Base-by-base conservation (phyloP, 805 yeast genomes). In the Candida dajiaensis region DNA sequence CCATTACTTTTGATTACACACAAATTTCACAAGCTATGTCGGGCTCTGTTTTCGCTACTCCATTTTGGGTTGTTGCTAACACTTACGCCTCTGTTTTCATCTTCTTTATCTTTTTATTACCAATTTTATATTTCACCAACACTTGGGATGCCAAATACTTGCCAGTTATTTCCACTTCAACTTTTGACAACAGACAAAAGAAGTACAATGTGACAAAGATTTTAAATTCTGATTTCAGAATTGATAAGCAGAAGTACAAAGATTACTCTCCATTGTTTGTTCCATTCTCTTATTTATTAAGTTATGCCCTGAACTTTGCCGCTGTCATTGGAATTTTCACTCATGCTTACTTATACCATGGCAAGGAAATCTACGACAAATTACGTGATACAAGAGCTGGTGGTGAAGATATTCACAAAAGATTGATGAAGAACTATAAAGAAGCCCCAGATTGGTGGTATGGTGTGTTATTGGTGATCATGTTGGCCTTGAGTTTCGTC, bases 361-460 rank as follows among this genome's bases (percentile, higher is more conserved):
- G 83, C 44, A 66, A 62, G 40, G 80, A 80, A 49, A 73, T 83
- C 55, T 62, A 71, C 65, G 62, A 59, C n/a, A 68, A 65, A 42
- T 64, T 76, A 2, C 57, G 57, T 41, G 68, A 70, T 50, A 57
- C 47, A 7, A 54, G 69, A 61, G 45, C 72, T 63, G 79, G 78
- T 59, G 80, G 63, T 51, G 67, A 52, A 44, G 74, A 66, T 44
- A 58, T 66, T 38, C 81, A 78, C 57, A 68, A 65, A 57, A 69
- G 82, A 55, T 68, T 78, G 55, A 78, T 77, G 80, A 58, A 54
- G 40, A 67, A 63, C 46, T 83, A 83, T 61, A 73, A 73, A 35
- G 89, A 83, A 52, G 87, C 81, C 19, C 94, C 95, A 1, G 85
- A 80, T 52, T 80, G 64, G 71, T 45, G 58, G 66, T 45, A 70